phyloP scores from a whole-genome alignment of 352 stramenopile genomes.

The Aphanomyces invadans region DNA sequence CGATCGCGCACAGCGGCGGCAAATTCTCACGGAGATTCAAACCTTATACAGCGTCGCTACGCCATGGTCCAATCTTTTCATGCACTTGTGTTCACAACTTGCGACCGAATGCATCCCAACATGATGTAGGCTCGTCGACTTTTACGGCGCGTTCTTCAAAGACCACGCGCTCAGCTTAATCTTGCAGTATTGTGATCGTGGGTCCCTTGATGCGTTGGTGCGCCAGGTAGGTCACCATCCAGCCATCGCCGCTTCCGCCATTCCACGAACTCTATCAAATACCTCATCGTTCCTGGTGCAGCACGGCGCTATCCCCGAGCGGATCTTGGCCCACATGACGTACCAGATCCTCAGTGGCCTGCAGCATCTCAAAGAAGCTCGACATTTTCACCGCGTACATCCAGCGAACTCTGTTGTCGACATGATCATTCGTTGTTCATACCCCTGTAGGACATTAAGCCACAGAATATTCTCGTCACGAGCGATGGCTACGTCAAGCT shows the following conservation, averaged over 20 bases:
- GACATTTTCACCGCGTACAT: slow-evolving; percentile 32
- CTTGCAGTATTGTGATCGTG: slow-evolving; percentile 53
- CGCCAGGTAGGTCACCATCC: slow-evolving; percentile 1
- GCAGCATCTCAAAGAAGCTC: slow-evolving; percentile 44
- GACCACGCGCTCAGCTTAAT: slow-evolving; percentile 62
- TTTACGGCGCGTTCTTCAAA: slow-evolving; percentile 65
- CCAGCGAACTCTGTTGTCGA: neutral
- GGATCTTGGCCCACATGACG: slow-evolving; percentile 44
- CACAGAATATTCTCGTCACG: slow-evolving; percentile 26
- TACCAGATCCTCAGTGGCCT: slow-evolving; percentile 57
- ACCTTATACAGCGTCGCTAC: slow-evolving; percentile 66
- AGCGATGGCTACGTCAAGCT: slow-evolving; percentile 23
- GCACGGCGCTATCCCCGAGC: slow-evolving; percentile 33
- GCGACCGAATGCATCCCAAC: neutral
- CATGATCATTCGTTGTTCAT: neutral
- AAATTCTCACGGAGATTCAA: slow-evolving; percentile 71
- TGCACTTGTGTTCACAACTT: neutral
- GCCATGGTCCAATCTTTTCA: slow-evolving; percentile 26
- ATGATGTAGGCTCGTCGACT: slow-evolving; percentile 43
- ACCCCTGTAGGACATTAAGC: slow-evolving; percentile 23
- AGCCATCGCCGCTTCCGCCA: too few relatives aligned
- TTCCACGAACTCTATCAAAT: too few relatives aligned
- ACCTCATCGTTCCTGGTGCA: neutral
- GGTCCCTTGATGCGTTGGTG: slow-evolving; percentile 51
- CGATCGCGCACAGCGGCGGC: slow-evolving; percentile 63